These are phyloP conservation scores for Fraxinus platypoda DNA, from an alignment of 305 asterid species.

Conservation along the genomic window DNA sequence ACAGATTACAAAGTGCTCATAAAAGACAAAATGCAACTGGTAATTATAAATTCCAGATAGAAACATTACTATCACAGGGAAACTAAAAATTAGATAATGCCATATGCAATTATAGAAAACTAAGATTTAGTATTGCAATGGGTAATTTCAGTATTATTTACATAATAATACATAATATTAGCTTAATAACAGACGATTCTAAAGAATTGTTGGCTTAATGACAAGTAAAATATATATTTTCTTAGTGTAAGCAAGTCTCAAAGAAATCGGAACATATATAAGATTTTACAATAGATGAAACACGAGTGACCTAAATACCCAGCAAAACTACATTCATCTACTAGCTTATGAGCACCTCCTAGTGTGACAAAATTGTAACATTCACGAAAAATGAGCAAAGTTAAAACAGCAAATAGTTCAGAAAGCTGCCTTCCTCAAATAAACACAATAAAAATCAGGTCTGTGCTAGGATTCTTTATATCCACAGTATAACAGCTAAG, in stretches of 20 bases:
- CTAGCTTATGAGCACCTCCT: neutral
- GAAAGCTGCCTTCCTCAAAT: neutral
- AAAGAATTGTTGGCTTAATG: neutral
- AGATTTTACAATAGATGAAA: neutral
- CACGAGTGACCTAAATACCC: slow-evolving; percentile 1
- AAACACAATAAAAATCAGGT: neutral
- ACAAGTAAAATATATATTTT: neutral
- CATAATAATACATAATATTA: neutral
- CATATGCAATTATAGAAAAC: neutral
- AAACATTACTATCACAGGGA: slow-evolving; percentile 9
- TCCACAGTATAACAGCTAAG: neutral
- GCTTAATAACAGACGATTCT: neutral
- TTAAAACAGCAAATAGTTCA: neutral
- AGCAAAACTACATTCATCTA: slow-evolving; percentile 15
- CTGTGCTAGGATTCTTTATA: neutral
- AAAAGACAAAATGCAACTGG: slow-evolving; percentile 4
- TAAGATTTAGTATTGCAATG: neutral
- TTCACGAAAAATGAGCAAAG: neutral
- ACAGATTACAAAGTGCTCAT: slow-evolving; percentile 13
- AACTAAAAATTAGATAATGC: slow-evolving; percentile 2
- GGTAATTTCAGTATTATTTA: slow-evolving; percentile 5
- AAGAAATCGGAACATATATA: neutral
- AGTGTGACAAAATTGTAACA: neutral
- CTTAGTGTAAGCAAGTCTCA: neutral
- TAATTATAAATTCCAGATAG: slow-evolving; percentile 15